Base-by-base conservation (phyloP, 2,329 filamentous ascomycete genomes). In the Teratosphaeriaceae sp. region DNA sequence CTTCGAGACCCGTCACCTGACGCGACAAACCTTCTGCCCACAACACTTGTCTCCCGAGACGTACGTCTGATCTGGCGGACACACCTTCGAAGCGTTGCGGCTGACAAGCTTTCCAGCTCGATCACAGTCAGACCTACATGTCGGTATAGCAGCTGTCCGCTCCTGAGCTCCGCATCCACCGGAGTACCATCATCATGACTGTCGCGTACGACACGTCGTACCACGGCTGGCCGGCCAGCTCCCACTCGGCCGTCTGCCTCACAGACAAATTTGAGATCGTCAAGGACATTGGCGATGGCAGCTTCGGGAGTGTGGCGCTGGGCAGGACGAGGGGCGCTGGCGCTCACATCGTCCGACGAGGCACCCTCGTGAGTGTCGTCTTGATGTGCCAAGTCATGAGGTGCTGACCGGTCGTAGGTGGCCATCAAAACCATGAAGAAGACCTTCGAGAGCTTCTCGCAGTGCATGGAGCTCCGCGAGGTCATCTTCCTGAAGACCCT, bases 351-450 rank as follows among this genome's bases (percentile, higher is more conserved):
- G 90, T 90, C 58, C 84, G 88, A 55, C 79, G 89, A 64, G 90
- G 90, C 55, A 95, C 89, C 45, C 79, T 97, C 74, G 90, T 97
- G 81, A 75, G 82, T 73, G 51, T 39, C 37, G n/a, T n/a, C 30
- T 9, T 21, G 46, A 5, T 22, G 8, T 41, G 41, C 46, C 12
- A 3, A 34, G 5, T 16, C 2, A 16, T 19, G 6, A 21, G 5
- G 3, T 21, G 22, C 42, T 47, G 22, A 44, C 53, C 19, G 11
- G 56, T 26, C 27, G 29, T 46, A 97, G 92, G 85, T 98, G 58
- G 92, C 92, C 33, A 96, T 98, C 70, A 98, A 98, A 71, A 97
- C 92, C 5, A 98, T 98, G 92, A 98, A 98, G 76, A 98, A 98
- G 78, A 89, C 85, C 0, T 98, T 97, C 58, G 89, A 97, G 57